phyloP scores from a whole-genome alignment of 2,329 filamentous ascomycete species.

The Magnaporthiopsis incrustans region DNA sequence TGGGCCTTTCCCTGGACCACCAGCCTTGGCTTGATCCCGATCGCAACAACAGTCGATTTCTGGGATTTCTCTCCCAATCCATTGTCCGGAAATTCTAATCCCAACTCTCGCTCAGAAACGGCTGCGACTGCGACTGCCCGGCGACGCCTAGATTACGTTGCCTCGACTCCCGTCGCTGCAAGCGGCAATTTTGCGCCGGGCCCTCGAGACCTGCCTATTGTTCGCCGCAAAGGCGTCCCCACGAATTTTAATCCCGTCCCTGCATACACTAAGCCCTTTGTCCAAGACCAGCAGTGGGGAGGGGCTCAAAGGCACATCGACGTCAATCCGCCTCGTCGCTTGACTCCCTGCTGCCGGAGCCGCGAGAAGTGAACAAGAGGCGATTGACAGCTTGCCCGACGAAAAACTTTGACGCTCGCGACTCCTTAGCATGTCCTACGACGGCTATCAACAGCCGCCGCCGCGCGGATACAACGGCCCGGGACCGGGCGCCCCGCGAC shows the following conservation, averaged over 20 bases:
- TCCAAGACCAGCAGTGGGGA: not conserved
- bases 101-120: not conserved
- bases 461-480: conserved; percentile 35
- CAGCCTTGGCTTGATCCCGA: not conserved
- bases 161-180: not conserved
- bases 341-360: not conserved
- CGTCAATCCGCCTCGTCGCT: not conserved
- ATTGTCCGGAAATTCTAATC: not conserved
- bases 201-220: not conserved
- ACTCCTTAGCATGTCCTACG: conserved; percentile 38
- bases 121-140: too few relatives aligned
- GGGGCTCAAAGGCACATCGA: not conserved
- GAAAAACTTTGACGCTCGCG: too few relatives aligned
- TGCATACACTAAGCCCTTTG: not conserved
- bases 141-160: not conserved
- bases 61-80: not conserved
- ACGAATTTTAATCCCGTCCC: not conserved
- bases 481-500: conserved; percentile 28
- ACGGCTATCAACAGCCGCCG: conserved; percentile 38
- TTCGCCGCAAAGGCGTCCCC: not conserved
- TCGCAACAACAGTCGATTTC: not conserved
- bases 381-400: not conserved
- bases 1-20: not conserved
- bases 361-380: not conserved
- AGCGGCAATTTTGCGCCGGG: not conserved